Percentiles rank a stretch among this genome's conserved stretches.
Conservation (phyloP, 495 filamentous ascomycete genomes). For the Penicillium ucsense region DNA sequence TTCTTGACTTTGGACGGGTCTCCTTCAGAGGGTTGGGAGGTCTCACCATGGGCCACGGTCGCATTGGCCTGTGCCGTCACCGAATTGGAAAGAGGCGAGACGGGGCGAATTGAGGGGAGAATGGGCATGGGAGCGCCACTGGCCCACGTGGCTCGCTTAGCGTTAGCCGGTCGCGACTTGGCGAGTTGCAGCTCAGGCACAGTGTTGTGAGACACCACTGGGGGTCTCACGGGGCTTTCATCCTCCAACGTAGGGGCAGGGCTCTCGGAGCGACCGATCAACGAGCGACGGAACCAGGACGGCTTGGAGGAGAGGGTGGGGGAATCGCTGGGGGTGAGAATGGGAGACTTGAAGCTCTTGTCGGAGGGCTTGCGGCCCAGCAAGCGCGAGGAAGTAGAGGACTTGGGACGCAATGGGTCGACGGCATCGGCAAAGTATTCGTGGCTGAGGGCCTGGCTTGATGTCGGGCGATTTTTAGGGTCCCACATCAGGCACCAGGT, state of each 20-base stretch:
- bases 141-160: conserved; percentile 81
- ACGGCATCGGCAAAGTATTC: conserved; percentile 95
- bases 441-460: conserved; percentile 80
- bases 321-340: conserved; percentile 57
- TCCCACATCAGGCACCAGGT: conserved; percentile 99
- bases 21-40: conserved; percentile 19
- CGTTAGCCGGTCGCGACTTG: conserved; percentile 51
- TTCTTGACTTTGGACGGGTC: conserved; percentile 67
- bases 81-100: conserved; percentile 84
- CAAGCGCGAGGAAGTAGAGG: conserved; percentile 65
- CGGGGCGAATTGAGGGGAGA: conserved; percentile 87
- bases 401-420: conserved; percentile 87
- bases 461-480: conserved; percentile 88
- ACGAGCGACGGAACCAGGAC: conserved; percentile 92
- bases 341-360: conserved; percentile 46
- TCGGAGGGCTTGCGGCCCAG: conserved; percentile 84
- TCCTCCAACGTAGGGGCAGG: conserved; percentile 36
- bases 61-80: conserved; percentile 78
- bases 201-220: conserved; percentile 45
- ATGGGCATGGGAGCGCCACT: conserved; percentile 96
- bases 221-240: conserved; percentile 27
- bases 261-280: conserved; percentile 62
- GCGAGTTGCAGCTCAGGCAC: conserved; percentile 33
- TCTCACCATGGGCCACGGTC: conserved; percentile 21
- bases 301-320: conserved; percentile 68